Conservation (phyloP, 257 asterid species). For the Linaria vulgaris region DNA sequence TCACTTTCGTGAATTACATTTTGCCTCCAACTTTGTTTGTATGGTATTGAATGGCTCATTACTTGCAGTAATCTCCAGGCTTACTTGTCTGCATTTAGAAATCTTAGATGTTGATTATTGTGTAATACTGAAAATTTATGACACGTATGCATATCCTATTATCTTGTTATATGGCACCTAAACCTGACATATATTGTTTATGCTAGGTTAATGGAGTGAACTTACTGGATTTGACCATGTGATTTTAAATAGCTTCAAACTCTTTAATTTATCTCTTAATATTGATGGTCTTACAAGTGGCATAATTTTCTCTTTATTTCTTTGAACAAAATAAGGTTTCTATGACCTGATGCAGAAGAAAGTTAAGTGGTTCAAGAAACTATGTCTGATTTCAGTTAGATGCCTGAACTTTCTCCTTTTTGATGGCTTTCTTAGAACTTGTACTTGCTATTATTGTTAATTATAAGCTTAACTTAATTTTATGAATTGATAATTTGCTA, state of each 20-base stretch:
- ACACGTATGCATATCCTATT: too few species aligned
- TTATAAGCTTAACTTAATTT: neutral
- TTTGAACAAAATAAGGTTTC: conserved; percentile 1
- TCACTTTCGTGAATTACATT: conserved; percentile 5
- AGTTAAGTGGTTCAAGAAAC: neutral
- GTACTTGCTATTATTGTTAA: neutral
- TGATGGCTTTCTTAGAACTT: neutral
- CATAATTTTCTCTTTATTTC: neutral
- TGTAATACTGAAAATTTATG: too few species aligned
- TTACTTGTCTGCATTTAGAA: too few species aligned
- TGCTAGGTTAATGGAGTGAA: conserved; percentile 9
- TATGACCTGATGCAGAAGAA: neutral
- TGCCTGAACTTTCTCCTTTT: neutral
- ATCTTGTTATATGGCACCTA: too few species aligned
- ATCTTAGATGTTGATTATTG: too few species aligned
- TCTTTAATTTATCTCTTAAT: neutral
- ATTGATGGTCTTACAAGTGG: conserved; percentile 16
- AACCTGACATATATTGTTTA: neutral
- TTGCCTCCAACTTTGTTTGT: neutral
- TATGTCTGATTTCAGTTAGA: conserved; percentile 6
- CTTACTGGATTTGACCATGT: neutral
- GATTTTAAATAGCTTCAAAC: neutral
- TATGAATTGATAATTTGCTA: neutral
- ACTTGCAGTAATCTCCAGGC: too few species aligned
- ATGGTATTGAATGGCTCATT: too few species aligned